Percentiles rank a stretch among this genome's conserved stretches.
phyloP scores from a whole-genome alignment of 129 eudicot species.

The Pseudognaphalium luteoalbum region DNA sequence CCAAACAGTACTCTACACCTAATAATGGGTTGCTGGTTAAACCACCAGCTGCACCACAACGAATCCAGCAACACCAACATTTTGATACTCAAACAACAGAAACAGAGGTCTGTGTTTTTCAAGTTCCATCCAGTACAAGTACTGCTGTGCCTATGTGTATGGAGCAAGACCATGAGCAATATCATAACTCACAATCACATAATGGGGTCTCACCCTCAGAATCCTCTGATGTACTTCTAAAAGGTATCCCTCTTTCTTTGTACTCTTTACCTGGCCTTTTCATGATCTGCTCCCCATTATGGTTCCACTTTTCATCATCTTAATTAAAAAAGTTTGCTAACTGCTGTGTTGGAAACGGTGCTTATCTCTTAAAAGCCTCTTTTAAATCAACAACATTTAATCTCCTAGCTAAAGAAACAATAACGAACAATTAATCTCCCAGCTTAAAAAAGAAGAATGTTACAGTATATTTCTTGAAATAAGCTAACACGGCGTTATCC shows the following conservation, averaged over 20 bases:
- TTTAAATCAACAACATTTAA: too few species aligned
- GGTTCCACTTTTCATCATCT: too few species aligned
- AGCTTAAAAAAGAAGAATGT: too few species aligned
- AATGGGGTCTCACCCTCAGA: constrained; percentile 32
- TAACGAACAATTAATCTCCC: too few species aligned
- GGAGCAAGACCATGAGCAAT: constrained; percentile 26
- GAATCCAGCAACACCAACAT: constrained; percentile 14
- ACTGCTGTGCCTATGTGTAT: constrained; percentile 22
- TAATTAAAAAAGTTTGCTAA: too few species aligned
- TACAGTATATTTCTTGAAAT: too few species aligned
- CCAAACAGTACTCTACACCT: constrained; percentile 9
- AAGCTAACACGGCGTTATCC: too few species aligned
- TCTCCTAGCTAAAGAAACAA: too few species aligned
- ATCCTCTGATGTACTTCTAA: constrained; percentile 53
- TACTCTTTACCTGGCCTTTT: not conserved
- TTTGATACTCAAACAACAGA: constrained; percentile 28
- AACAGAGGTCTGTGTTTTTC: constrained; percentile 40
- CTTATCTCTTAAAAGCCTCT: too few species aligned
- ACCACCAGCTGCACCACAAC: constrained; percentile 23
- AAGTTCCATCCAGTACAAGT: constrained; percentile 20
- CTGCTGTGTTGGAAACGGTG: not conserved
- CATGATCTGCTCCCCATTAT: constrained; percentile 1
- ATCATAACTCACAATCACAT: too few species aligned
- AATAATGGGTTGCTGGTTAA: constrained; percentile 16
- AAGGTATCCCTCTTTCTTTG: constrained; percentile 45